phyloP scores from a whole-genome alignment of 2,329 filamentous ascomycete genomes.

The Trichoderma atrobrunneum region DNA sequence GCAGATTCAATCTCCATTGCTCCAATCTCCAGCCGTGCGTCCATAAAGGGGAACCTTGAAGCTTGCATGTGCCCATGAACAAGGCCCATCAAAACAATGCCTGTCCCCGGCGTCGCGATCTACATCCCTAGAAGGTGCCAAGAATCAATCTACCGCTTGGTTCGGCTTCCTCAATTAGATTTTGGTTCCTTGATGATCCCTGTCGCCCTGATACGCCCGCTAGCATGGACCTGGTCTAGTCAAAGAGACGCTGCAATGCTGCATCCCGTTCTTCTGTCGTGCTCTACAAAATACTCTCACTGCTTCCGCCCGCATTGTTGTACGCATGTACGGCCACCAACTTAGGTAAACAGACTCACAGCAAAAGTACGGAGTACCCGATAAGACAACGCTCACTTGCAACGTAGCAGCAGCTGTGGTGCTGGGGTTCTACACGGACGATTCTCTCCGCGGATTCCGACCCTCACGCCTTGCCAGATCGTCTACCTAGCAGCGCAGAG shows the following conservation, averaged over 20 bases:
- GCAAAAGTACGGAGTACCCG: neutral
- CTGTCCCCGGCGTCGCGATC: neutral
- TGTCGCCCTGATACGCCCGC: neutral
- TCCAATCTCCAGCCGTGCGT: neutral
- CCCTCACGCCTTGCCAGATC: neutral
- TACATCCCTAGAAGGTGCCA: neutral
- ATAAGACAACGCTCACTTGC: neutral
- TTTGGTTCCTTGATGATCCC: neutral
- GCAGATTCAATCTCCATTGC: neutral
- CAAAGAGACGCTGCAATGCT: neutral
- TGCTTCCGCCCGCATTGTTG: neutral
- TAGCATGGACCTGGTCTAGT: neutral
- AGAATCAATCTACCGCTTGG: neutral
- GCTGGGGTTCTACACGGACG: neutral
- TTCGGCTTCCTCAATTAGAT: constrained; percentile 13
- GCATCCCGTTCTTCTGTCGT: neutral
- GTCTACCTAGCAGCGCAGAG: neutral
- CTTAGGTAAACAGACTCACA: neutral
- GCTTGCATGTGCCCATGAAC: neutral
- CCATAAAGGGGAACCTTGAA: constrained; percentile 2
- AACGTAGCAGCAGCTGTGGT: neutral
- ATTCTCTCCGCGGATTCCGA: neutral
- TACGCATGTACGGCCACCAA: neutral
- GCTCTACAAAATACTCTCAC: no score
- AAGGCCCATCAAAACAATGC: neutral